A percentile compares a stretch with the other conserved stretches of the same genome.
Evolutionary conservation across 257 asterid species (phyloP).

Genomic region (Oldenlandia corymbosa): DNA sequence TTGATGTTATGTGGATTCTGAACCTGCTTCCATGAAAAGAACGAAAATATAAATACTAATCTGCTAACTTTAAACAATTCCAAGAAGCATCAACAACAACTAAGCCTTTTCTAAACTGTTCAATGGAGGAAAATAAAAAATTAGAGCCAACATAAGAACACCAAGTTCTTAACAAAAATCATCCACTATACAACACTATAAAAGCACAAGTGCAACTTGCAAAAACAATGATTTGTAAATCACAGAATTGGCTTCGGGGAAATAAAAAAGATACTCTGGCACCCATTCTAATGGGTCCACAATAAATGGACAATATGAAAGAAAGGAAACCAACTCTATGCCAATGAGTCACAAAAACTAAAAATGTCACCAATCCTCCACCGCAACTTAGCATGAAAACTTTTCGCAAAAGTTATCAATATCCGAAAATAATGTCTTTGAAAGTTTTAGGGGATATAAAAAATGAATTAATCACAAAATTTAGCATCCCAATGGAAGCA

Average conservation of each 20-base stretch:
- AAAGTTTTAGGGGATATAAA: too few relatives aligned
- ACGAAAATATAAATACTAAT: not conserved
- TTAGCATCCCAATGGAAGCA: too few relatives aligned
- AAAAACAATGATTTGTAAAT: not conserved
- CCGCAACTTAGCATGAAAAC: too few relatives aligned
- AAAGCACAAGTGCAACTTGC: not conserved
- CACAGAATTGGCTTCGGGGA: not conserved
- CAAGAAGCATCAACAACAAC: not conserved
- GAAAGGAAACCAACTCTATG: not conserved
- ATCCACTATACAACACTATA: too few relatives aligned
- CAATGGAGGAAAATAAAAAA: not conserved
- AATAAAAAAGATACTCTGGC: not conserved
- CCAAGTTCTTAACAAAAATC: too few relatives aligned
- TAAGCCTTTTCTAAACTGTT: not conserved
- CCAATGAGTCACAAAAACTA: not conserved
- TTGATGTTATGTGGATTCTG: conserved; percentile 77
- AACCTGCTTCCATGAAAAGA: conserved; percentile 38
- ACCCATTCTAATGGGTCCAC: not conserved
- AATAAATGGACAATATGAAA: too few relatives aligned
- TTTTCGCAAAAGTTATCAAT: too few relatives aligned
- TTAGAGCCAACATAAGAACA: conserved; percentile 2
- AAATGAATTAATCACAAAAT: too few relatives aligned
- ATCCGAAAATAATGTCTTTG: too few relatives aligned
- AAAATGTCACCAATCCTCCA: not conserved
- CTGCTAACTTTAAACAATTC: not conserved